Percentiles rank a stretch among this genome's conserved stretches.
These are phyloP conservation scores for Pseudocercospora cruenta DNA, from an alignment of 2,329 filamentous ascomycete genomes.

Conservation along the genomic window DNA sequence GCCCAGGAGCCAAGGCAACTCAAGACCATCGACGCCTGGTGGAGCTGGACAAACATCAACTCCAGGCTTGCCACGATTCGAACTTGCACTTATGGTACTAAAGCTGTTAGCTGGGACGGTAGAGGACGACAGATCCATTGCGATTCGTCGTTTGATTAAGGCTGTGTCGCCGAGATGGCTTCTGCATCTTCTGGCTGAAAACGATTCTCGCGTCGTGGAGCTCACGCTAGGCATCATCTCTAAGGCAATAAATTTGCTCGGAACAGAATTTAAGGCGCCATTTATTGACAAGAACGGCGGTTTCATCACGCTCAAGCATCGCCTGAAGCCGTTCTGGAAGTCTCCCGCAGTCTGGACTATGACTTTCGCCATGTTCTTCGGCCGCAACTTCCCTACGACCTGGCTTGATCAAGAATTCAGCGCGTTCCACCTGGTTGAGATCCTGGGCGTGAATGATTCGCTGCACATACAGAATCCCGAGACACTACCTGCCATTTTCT, in stretches of 20 bases:
- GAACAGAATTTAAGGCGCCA: constrained; percentile 78
- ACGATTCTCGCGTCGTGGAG: constrained; percentile 79
- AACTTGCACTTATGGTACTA: constrained; percentile 37
- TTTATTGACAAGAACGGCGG: constrained; percentile 86
- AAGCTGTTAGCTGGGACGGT: constrained; percentile 33
- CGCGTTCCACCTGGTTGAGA: constrained; percentile 71
- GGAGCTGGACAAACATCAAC: constrained; percentile 14
- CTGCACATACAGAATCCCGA: constrained; percentile 74
- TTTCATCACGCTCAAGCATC: constrained; percentile 80
- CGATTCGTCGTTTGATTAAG: constrained; percentile 73
- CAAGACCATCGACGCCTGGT: constrained; percentile 34
- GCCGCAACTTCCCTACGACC: constrained; percentile 72
- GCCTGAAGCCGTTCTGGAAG: constrained; percentile 87
- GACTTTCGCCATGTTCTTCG: constrained; percentile 86
- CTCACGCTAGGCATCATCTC: constrained; percentile 82
- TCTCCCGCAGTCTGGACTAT: constrained; percentile 82
- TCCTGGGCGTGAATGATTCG: constrained; percentile 64
- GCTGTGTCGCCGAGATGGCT: constrained; percentile 86
- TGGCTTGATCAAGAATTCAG: constrained; percentile 76
- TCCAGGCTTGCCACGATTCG: constrained; percentile 30
- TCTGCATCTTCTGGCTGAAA: constrained; percentile 84
- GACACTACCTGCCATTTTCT: constrained; percentile 75
- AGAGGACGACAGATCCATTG: constrained; percentile 30
- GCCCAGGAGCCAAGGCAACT: constrained; percentile 28
- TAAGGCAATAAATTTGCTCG: constrained; percentile 80